phyloP scores from a whole-genome alignment of 805 yeast species.

The Candida orba region DNA sequence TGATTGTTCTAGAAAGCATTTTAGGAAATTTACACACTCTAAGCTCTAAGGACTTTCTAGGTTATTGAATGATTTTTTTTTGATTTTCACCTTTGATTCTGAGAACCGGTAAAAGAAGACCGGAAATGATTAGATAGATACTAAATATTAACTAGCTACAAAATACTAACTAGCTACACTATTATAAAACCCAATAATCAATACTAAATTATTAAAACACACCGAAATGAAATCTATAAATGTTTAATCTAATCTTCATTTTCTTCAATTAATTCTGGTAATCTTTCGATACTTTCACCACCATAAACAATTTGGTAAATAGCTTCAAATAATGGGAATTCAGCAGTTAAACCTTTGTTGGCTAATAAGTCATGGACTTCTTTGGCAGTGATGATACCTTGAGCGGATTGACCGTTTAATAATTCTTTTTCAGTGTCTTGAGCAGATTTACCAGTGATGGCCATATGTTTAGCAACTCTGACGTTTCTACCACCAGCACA shows the following conservation, averaged over 20 bases:
- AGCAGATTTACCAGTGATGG: slow-evolving; percentile 69
- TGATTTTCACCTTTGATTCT: too few species aligned
- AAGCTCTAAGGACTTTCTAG: too few species aligned
- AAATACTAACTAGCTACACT: not conserved
- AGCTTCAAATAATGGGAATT: slow-evolving; percentile 64
- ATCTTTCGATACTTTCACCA: slow-evolving; percentile 60
- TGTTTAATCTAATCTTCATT: slow-evolving; percentile 5
- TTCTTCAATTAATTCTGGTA: slow-evolving; percentile 64
- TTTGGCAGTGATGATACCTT: slow-evolving; percentile 84
- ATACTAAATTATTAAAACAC: not conserved
- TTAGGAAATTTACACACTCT: not conserved
- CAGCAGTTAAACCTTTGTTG: slow-evolving; percentile 29
- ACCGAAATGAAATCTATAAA: too few species aligned
- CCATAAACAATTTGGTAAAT: slow-evolving; percentile 82
- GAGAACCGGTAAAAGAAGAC: too few species aligned
- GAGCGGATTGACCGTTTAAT: slow-evolving; percentile 94
- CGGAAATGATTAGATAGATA: too few species aligned
- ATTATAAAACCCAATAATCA: not conserved
- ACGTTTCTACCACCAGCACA: slow-evolving; percentile 98
- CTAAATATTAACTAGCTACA: not conserved
- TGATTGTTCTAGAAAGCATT: not conserved
- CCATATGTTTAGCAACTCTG: slow-evolving; percentile 81
- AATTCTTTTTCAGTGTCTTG: slow-evolving; percentile 77
- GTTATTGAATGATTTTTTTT: too few species aligned
- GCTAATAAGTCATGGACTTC: slow-evolving; percentile 72